Conservation (phyloP, 768 basidiomycete species). For the Mycena indigotica region DNA sequence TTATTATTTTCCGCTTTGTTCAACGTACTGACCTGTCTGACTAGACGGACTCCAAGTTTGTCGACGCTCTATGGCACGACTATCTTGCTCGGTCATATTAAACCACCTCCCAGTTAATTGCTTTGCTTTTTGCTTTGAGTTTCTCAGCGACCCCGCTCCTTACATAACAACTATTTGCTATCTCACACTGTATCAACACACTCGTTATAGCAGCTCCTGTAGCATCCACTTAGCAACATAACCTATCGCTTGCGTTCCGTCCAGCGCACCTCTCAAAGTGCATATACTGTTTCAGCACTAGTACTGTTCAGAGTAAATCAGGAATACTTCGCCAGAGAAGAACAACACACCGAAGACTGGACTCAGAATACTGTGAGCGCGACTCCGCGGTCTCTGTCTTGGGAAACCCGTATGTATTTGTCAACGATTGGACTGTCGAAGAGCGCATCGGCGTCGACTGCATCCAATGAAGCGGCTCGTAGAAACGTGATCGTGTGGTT, state of each 20-base stretch:
- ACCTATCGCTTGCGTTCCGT: neutral
- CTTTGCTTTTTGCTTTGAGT: slow-evolving; percentile 3
- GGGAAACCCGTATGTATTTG: neutral
- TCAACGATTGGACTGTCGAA: neutral
- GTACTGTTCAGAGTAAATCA: neutral
- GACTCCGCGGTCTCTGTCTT: neutral
- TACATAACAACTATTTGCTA: neutral
- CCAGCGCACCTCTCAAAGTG: neutral
- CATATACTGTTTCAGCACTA: neutral
- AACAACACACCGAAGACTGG: neutral
- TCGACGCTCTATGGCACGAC: slow-evolving; percentile 60
- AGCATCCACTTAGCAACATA: neutral
- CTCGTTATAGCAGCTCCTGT: neutral
- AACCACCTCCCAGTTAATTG: neutral
- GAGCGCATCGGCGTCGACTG: no score
- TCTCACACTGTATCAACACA: slow-evolving; percentile 3
- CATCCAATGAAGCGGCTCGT: slow-evolving; percentile 2
- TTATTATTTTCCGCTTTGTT: neutral
- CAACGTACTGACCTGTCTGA: slow-evolving; percentile 6
- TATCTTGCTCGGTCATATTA: slow-evolving; percentile 37
- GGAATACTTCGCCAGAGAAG: no score
- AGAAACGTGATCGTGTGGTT: neutral
- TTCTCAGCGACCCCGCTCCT: no score
- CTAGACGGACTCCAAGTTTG: slow-evolving; percentile 68
- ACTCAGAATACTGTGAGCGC: neutral